A percentile compares a stretch with the other conserved stretches of the same genome.
Evolutionary conservation across 139 green algal genomes (phyloP).

Genomic region (Zygnema circumcarinatum): DNA sequence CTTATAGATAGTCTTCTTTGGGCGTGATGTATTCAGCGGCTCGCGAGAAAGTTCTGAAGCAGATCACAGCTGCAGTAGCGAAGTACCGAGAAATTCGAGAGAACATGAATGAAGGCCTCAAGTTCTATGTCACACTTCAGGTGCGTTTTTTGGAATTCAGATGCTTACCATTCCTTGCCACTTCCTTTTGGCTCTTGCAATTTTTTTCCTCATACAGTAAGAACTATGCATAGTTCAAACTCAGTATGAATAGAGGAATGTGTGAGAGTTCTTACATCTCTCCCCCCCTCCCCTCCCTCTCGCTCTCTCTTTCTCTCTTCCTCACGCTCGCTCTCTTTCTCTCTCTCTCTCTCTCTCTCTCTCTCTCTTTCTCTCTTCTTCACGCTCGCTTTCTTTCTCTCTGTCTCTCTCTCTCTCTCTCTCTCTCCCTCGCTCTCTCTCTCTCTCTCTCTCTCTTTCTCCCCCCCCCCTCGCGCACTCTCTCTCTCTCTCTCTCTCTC

Average conservation of each 20-base stretch:
- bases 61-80: constrained; percentile 29
- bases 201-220: no score
- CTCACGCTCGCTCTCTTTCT: not conserved
- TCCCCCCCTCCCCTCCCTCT: not conserved
- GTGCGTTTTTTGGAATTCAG: not conserved
- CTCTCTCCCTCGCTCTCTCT: not conserved
- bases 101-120: constrained; percentile 78
- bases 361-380: no score
- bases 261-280: no score
- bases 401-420: not conserved
- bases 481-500: not conserved
- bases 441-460: constrained; percentile 2
- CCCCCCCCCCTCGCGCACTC: not conserved
- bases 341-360: not conserved
- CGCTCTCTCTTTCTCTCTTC: not conserved
- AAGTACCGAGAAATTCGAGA: constrained; percentile 78
- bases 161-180: no score
- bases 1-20: not conserved
- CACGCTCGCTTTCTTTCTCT: no score
- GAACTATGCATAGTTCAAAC: no score
- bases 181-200: no score
- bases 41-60: constrained; percentile 15
- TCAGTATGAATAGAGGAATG: no score
- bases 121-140: constrained; percentile 59
- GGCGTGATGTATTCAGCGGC: constrained; percentile 9